Conservation (phyloP, 1,139 yeast genomes). For the Pichia sp. region DNA sequence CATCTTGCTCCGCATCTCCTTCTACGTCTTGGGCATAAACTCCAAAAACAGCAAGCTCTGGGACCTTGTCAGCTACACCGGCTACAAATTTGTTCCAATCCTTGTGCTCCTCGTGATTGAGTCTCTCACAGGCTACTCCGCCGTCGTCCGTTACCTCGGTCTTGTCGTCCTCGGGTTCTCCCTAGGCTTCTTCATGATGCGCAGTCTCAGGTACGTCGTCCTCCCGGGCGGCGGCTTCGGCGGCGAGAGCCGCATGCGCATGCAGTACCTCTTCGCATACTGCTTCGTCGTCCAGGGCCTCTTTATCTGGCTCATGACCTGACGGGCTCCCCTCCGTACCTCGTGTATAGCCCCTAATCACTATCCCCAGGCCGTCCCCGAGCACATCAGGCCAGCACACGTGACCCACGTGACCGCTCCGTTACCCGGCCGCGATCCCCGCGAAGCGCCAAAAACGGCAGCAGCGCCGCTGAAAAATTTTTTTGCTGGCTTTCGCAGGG, state of each 20-base stretch:
- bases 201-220: slow-evolving; percentile 77
- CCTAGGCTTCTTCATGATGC: slow-evolving; percentile 69
- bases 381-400: too few species aligned
- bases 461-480: slow-evolving; percentile 1
- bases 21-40: slow-evolving; percentile 56
- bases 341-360: neutral
- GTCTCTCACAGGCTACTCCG: slow-evolving; percentile 35
- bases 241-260: slow-evolving; percentile 55
- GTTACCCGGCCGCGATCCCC: slow-evolving; percentile 1
- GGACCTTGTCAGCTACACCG: slow-evolving; percentile 86
- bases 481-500: neutral
- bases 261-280: slow-evolving; percentile 81
- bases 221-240: slow-evolving; percentile 54
- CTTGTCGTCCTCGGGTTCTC: slow-evolving; percentile 46
- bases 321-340: neutral
- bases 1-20: slow-evolving; percentile 54
- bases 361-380: too few species aligned
- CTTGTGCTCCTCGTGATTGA: slow-evolving; percentile 52
- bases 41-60: slow-evolving; percentile 49
- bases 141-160: slow-evolving; percentile 38
- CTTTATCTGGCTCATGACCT: slow-evolving; percentile 32
- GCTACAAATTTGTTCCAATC: slow-evolving; percentile 88
- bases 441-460: neutral
- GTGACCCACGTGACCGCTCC: neutral
- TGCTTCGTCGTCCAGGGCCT: slow-evolving; percentile 76